Evolutionary conservation across 1,139 yeast genomes (phyloP).

Genomic region (Saccharomyces hybrid): DNA sequence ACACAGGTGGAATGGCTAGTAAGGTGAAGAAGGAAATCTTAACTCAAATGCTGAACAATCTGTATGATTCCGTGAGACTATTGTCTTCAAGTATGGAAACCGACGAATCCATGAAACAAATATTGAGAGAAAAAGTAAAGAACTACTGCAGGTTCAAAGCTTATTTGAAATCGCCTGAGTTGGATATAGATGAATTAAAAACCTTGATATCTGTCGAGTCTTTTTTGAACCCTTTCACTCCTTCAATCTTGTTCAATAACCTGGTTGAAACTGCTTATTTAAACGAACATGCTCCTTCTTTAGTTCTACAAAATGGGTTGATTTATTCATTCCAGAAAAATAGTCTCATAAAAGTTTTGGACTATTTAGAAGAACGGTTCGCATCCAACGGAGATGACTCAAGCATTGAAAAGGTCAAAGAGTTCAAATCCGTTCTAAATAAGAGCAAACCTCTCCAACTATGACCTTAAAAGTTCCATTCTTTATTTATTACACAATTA

Average conservation of each 20-base stretch:
- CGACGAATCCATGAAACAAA: conserved; percentile 6
- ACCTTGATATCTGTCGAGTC: conserved; percentile 24
- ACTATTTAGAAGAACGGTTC: conserved; percentile 14
- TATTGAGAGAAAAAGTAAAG: conserved; percentile 15
- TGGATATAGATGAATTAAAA: conserved; percentile 15
- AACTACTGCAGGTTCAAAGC: conserved; percentile 25
- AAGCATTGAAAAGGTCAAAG: conserved; percentile 13
- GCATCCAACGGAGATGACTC: conserved; percentile 12
- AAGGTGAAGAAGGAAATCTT: conserved; percentile 18
- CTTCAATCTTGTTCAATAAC: conserved; percentile 27
- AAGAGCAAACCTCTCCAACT: not conserved
- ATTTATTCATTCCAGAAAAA: conserved; percentile 16
- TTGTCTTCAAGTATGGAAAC: conserved; percentile 8
- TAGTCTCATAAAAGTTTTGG: conserved; percentile 13
- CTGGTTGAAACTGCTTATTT: conserved; percentile 27
- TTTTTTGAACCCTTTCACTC: conserved; percentile 13
- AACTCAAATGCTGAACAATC: conserved; percentile 27
- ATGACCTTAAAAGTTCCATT: not conserved
- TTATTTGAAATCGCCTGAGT: conserved; percentile 18
- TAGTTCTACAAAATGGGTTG: conserved; percentile 17
- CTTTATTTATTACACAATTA: not conserved
- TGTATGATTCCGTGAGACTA: conserved; percentile 21
- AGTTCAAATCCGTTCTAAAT: conserved; percentile 10
- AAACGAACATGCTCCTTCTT: conserved; percentile 15
- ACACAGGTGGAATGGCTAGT: conserved; percentile 5